Base-by-base conservation (phyloP, 768 basidiomycete genomes). In the Cantharellus anzutake region DNA sequence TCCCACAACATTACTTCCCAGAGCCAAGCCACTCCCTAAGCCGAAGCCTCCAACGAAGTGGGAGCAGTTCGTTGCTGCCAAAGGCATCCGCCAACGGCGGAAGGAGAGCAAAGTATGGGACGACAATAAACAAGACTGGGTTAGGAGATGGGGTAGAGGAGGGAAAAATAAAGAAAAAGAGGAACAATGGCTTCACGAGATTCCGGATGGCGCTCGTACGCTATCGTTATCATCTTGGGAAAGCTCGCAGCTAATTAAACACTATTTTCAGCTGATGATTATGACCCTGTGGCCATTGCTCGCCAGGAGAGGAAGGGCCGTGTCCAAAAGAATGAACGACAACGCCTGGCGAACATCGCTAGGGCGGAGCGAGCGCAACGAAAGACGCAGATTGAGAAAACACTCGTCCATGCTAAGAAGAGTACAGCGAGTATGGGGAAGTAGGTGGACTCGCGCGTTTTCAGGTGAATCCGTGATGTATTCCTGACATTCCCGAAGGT, bases 391-490 rank as follows among this genome's bases (percentile, higher is more conserved):
- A 78, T 98, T 16, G 85, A 91, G 29, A 76, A 76, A 60, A 83
- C 84, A 1, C 73, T 96, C 35, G 80, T 86, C 4, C 77, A 82
- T 5, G 82, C 85, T 1, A 80, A 86, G 61, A 73, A 75, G 38
- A 91, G 91, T 62, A 99, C 96, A 0, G 96, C 92, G 0, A 93
- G 89, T 66, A 83, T 99, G 83, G 96, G 96, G 64, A 70, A 71
- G 67, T 67, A 51, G 55, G 66, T 63, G n/a, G 34, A 38, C 1
- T 29, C 20, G 20, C 20, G 20, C 20, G 20, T 29, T 29, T 29
- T 29, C 20, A 29, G 20, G 20, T 29, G 20, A 29, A 48, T 1
- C 11, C 44, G 1, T 11, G 11, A 48, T 29, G 11, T 11, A 48
- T 29, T 48, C 44, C 29, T 29, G 44, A 48, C 44, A 7, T 7